phyloP scores from a whole-genome alignment of 2,329 filamentous ascomycete species.

The Aspergillus jensenii region DNA sequence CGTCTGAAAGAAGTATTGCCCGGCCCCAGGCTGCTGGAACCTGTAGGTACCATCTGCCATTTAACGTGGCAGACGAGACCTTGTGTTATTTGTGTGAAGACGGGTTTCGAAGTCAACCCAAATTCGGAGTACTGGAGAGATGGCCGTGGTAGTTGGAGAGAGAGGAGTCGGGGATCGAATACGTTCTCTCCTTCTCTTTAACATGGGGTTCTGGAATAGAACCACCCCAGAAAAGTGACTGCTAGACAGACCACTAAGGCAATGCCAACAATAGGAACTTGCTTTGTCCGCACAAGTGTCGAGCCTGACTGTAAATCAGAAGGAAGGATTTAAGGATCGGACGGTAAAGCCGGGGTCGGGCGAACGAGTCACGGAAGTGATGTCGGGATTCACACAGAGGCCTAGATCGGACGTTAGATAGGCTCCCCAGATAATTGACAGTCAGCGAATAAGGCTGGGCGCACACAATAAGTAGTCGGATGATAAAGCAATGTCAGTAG shows the following conservation, averaged over 20 bases:
- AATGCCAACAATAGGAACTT: constrained; percentile 16
- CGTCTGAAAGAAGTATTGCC: constrained; percentile 50
- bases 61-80: constrained; percentile 51
- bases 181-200: constrained; percentile 50
- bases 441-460: constrained; percentile 10
- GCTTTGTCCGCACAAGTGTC: constrained; percentile 11
- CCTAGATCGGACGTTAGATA: constrained; percentile 18
- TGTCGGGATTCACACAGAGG: constrained; percentile 12
- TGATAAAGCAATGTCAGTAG: constrained; percentile 20
- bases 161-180: constrained; percentile 38
- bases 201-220: constrained; percentile 45
- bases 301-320: constrained; percentile 4
- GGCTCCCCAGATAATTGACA: constrained; percentile 7
- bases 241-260: constrained; percentile 18
- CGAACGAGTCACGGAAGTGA: constrained; percentile 29
- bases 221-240: constrained; percentile 28
- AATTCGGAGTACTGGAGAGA: constrained; percentile 23
- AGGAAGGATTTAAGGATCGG: constrained; percentile 19
- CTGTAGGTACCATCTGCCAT: constrained; percentile 57
- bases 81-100: constrained; percentile 34
- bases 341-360: constrained; percentile 20
- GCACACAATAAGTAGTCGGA: constrained; percentile 11
- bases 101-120: constrained; percentile 26
- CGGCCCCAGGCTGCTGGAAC: constrained; percentile 55
- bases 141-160: constrained; percentile 21